Evolutionary conservation across 1,284 basidiomycete species (phyloP), one percentile per base, ranked within the genome.

Genomic region (Cystobasidium slooffiae): DNA sequence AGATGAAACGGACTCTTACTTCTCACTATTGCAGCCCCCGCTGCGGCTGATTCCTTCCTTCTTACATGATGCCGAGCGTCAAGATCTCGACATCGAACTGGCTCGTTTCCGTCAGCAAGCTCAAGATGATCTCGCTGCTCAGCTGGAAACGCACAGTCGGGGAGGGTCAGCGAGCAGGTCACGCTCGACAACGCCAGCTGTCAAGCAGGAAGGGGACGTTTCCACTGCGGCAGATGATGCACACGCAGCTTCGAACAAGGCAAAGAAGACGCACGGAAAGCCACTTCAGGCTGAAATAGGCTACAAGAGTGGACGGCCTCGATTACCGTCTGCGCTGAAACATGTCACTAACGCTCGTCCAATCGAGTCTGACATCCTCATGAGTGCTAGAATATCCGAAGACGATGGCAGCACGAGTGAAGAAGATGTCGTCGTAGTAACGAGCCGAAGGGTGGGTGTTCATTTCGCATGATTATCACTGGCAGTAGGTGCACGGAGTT

Each of bases 11-110:
- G 14, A 16, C 7, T 5, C 55, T 1, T 22, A 43, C 39, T 68
- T 68, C 31, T 46, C 66, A 22, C 53, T 52, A 8, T 24, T 68
- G 20, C 12, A 46, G 44, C 66, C 53, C 24, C 43, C 66, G 20
- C 66, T 68, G 4, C 37, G 53, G 6, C 66, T 68, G 20, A 20
- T 68, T 2, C 66, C 66, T 14, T 41, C 37, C 7, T 22, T n/a
- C 44, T 46, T 59, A 16, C 53, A 68, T 37, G 66, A 66, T 49
- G 53, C 49, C 31, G 64, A 66, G 31, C 20, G 64, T 18, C 64
- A 68, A 41, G 44, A 68, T 58, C 41, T 59, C 1, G 66, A 68
- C 20, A 68, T 58, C 20, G 66, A 56, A 39, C 44, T 68, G 8
- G 53, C 37, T 10, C n/a, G 66, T n/a, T 58, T 58, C 55, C 66